Percentiles rank a stretch among this genome's conserved stretches.
phyloP scores from a whole-genome alignment of 495 filamentous ascomycete genomes.

The Astrothelium macrocarpum region DNA sequence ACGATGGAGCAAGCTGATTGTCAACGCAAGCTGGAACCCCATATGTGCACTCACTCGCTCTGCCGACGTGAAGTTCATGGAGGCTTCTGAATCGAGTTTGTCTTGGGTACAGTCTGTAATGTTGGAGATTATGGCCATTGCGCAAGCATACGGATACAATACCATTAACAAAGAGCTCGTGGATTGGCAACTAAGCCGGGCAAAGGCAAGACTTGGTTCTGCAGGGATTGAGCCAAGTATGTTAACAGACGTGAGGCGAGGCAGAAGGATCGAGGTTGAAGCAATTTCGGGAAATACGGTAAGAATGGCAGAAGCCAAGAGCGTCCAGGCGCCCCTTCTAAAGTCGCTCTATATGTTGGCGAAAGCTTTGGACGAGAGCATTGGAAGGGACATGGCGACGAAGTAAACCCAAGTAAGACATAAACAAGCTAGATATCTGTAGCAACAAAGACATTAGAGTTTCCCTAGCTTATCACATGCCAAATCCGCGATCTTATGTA shows the following conservation, averaged over 20 bases:
- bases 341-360: conserved; percentile 27
- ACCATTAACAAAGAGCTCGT: conserved; percentile 33
- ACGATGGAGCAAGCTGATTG: conserved; percentile 44
- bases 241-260: conserved; percentile 37
- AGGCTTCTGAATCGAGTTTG: conserved; percentile 26
- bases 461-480: too few species aligned
- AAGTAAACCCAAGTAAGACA: too few species aligned
- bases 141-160: conserved; percentile 35
- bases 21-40: conserved; percentile 46
- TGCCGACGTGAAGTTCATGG: conserved; percentile 37
- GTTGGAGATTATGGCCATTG: conserved; percentile 41
- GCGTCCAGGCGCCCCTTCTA: conserved; percentile 36
- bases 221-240: conserved; percentile 40
- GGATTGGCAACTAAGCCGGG: conserved; percentile 31
- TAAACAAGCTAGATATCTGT: too few species aligned
- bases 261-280: conserved; percentile 40
- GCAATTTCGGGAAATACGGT: conserved; percentile 45
- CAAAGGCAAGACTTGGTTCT: conserved; percentile 25
- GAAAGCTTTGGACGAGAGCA: conserved; percentile 25
- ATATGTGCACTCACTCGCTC: conserved; percentile 41
- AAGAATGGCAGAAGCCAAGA: conserved; percentile 33
- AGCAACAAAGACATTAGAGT: too few species aligned
- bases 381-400: background rate
- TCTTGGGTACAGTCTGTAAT: conserved; percentile 34
- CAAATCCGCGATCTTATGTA: too few species aligned